phyloP scores from a whole-genome alignment of 176 grass and related monocot genomes.

The Echinochloa phyllopogon region DNA sequence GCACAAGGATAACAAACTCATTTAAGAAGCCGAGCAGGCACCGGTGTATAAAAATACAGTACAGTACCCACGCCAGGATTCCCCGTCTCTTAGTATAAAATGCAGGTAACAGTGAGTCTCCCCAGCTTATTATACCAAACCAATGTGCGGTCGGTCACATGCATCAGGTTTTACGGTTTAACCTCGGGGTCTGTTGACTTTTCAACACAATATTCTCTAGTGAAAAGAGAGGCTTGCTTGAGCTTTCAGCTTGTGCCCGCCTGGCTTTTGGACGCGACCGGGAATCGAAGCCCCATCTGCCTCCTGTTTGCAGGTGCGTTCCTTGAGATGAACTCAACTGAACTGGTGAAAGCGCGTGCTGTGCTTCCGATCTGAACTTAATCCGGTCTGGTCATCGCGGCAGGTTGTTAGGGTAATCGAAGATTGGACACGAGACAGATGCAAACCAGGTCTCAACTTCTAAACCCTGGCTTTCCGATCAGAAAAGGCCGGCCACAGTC shows the following conservation, averaged over 20 bases:
- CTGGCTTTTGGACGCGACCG: constrained; percentile 27
- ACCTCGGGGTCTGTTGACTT: background rate
- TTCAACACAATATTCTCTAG: background rate
- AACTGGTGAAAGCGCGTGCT: background rate
- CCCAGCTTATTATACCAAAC: background rate
- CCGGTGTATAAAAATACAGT: background rate
- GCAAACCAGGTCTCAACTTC: background rate
- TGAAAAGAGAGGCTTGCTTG: constrained; percentile 23
- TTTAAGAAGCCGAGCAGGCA: background rate
- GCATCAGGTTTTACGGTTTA: background rate
- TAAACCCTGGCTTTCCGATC: background rate
- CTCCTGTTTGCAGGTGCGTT: background rate
- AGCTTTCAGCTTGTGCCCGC: background rate
- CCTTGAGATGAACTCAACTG: constrained; percentile 40
- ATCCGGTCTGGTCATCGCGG: background rate
- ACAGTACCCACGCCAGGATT: background rate
- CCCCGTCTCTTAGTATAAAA: background rate
- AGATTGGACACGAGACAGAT: background rate
- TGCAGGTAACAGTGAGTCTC: background rate
- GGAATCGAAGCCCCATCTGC: constrained; percentile 26
- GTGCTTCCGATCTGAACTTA: background rate
- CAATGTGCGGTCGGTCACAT: background rate
- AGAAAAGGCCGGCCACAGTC: background rate
- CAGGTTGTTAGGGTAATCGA: background rate
- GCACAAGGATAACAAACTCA: constrained; percentile 39